Percentiles rank a stretch among this genome's conserved stretches.
These are phyloP conservation scores for Acanthamoeba healyi DNA, from an alignment of 208 protist species.

Conservation along the genomic window DNA sequence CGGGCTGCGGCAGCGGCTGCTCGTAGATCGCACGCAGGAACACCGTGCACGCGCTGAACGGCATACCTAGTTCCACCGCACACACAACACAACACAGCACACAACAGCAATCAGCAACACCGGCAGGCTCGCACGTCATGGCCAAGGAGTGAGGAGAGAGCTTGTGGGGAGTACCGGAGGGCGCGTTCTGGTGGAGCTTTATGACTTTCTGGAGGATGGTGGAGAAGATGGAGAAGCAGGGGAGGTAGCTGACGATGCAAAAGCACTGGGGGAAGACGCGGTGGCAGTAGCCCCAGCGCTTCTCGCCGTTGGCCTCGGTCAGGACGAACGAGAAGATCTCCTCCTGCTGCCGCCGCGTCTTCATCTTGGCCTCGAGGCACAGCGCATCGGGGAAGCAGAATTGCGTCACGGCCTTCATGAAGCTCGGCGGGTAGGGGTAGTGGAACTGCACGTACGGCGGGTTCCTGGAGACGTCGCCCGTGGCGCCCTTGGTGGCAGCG, in stretches of 20 bases:
- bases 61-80: neutral
- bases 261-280: constrained; percentile 54
- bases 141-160: neutral
- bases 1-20: constrained; percentile 6
- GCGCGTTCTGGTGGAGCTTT: constrained; percentile 3
- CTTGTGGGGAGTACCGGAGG: neutral
- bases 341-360: neutral
- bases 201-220: constrained; percentile 55
- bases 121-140: too few species aligned
- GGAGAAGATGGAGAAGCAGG: constrained; percentile 76
- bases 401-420: constrained; percentile 69
- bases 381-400: constrained; percentile 67
- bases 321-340: constrained; percentile 69
- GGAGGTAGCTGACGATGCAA: constrained; percentile 67
- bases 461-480: neutral
- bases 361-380: neutral
- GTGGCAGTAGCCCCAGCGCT: constrained; percentile 73
- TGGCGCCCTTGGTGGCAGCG: neutral
- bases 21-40: constrained; percentile 23
- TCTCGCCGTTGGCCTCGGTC: constrained; percentile 51
- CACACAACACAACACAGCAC: neutral
- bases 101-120: too few species aligned
- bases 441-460: constrained; percentile 60
- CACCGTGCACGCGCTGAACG: neutral
- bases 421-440: constrained; percentile 64